phyloP scores from a whole-genome alignment of 129 eudicot species.

The Scalesia atractyloides region DNA sequence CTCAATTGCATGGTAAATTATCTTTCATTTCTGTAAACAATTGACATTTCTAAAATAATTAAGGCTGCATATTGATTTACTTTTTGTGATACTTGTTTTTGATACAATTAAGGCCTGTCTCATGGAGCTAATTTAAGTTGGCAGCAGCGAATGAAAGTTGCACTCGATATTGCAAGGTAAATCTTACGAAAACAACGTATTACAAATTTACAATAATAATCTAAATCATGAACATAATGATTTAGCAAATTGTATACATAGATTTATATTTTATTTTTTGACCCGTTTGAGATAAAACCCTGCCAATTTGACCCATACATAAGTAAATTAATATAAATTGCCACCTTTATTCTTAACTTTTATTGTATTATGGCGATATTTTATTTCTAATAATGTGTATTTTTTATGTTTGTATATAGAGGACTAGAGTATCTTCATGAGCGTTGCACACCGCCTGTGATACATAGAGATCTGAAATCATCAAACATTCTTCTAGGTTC shows the following conservation, averaged over 20 bases:
- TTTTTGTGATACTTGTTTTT: conserved; percentile 1
- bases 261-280: background rate
- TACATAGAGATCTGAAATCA: conserved; percentile 85
- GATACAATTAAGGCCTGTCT: conserved; percentile 54
- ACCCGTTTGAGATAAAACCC: background rate
- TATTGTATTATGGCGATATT: background rate
- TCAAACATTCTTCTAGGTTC: conserved; percentile 91
- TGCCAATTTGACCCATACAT: background rate
- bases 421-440: conserved; percentile 96
- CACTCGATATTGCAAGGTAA: conserved; percentile 89
- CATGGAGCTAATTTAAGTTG: conserved; percentile 68
- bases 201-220: background rate
- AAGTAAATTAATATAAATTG: conserved; percentile 4
- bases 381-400: conserved; percentile 10
- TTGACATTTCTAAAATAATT: background rate
- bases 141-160: conserved; percentile 88
- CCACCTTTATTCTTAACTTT: background rate
- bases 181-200: background rate
- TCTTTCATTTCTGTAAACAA: conserved; percentile 4
- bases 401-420: conserved; percentile 47
- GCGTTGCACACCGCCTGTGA: conserved; percentile 85
- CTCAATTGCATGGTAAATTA: conserved; percentile 80
- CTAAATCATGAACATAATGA: background rate
- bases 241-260: background rate
- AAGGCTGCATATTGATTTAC: background rate